Conservation (phyloP, 176 grass and related monocot species). For the Hsuehochloa calcarea region DNA sequence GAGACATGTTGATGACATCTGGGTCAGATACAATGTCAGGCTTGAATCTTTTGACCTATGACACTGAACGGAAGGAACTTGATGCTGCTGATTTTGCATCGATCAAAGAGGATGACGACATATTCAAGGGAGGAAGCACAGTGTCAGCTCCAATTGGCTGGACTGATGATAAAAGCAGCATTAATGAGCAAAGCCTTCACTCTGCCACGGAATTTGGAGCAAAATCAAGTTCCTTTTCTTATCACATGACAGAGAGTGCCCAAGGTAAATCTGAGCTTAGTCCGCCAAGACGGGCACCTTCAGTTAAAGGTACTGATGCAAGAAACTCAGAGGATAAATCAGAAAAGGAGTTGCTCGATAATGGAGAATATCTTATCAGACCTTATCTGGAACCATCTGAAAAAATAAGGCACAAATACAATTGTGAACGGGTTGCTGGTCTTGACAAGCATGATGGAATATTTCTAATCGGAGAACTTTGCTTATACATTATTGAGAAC, state of each 20-base stretch:
- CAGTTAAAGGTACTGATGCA: slow-evolving; percentile 59
- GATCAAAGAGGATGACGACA: slow-evolving; percentile 61
- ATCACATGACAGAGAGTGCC: slow-evolving; percentile 67
- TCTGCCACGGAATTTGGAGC: slow-evolving; percentile 80
- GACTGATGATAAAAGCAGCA: slow-evolving; percentile 87
- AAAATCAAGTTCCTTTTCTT: slow-evolving; percentile 81
- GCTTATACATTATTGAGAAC: slow-evolving; percentile 97
- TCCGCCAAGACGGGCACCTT: slow-evolving; percentile 64
- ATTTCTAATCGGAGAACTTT: slow-evolving; percentile 96
- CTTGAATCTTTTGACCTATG: slow-evolving; percentile 79
- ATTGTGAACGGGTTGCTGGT: slow-evolving; percentile 92
- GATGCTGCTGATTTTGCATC: slow-evolving; percentile 67
- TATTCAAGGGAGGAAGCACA: slow-evolving; percentile 65
- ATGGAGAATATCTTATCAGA: slow-evolving; percentile 96
- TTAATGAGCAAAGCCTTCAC: slow-evolving; percentile 92
- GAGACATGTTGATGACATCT: slow-evolving; percentile 54
- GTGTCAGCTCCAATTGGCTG: slow-evolving; percentile 62
- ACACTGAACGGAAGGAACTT: slow-evolving; percentile 47
- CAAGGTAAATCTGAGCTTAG: slow-evolving; percentile 72
- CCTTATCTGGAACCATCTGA: slow-evolving; percentile 94
- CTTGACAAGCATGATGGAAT: slow-evolving; percentile 97
- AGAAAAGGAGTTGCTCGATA: slow-evolving; percentile 88
- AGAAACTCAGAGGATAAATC: slow-evolving; percentile 83
- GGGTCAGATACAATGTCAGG: slow-evolving; percentile 71
- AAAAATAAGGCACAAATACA: slow-evolving; percentile 89